These are phyloP conservation scores for Fraxinus americana DNA, from an alignment of 257 asterid species.

Conservation along the genomic window DNA sequence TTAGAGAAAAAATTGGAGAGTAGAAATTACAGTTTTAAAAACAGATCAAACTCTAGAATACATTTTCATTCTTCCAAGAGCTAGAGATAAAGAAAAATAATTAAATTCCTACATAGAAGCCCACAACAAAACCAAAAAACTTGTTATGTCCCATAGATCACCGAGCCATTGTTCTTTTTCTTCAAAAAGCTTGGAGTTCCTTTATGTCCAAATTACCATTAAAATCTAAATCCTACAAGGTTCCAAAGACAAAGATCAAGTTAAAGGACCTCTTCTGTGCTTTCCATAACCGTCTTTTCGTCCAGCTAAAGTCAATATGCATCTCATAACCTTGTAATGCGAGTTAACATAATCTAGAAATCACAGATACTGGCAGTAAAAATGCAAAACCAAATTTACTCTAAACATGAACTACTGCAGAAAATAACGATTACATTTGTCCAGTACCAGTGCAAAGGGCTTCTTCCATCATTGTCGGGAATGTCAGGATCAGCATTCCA, in stretches of 20 bases:
- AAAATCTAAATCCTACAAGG: conserved; percentile 12
- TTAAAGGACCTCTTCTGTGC: background rate
- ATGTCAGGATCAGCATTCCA: conserved; percentile 99
- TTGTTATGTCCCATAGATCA: background rate
- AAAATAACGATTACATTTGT: conserved; percentile 42
- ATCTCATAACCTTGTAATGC: background rate
- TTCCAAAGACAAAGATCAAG: conserved; percentile 14
- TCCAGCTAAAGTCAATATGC: background rate
- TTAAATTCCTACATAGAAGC: background rate
- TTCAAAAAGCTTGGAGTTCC: background rate
- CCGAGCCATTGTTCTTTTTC: background rate
- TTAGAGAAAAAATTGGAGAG: no score
- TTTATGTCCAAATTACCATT: background rate
- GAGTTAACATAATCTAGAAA: background rate
- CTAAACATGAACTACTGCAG: conserved; percentile 13
- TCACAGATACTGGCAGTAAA: background rate
- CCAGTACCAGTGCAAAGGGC: conserved; percentile 97
- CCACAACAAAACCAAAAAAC: background rate
- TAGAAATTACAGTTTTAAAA: no score
- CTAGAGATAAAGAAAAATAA: no score
- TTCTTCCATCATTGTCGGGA: conserved; percentile 97
- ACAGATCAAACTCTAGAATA: no score
- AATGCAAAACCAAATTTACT: background rate
- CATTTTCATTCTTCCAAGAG: conserved; percentile 51
- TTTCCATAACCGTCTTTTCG: background rate